Evolutionary conservation across 768 basidiomycete genomes (phyloP).

Genomic region (Coprinellus aureogranulatus): DNA sequence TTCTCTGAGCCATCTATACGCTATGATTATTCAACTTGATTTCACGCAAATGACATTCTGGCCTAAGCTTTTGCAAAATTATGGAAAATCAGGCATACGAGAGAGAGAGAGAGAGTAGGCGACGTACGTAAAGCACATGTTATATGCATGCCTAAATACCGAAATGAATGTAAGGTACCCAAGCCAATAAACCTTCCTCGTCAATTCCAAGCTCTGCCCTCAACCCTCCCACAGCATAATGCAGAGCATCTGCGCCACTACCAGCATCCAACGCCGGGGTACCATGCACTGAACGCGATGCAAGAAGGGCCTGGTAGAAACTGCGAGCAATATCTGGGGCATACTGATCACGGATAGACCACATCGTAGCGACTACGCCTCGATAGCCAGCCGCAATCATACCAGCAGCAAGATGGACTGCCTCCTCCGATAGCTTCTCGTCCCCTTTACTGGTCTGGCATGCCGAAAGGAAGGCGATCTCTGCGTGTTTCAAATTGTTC

Average conservation of each 20-base stretch:
- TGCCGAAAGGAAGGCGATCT: slow-evolving; percentile 16
- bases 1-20: too few relatives aligned
- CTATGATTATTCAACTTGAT: too few relatives aligned
- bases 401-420: slow-evolving; percentile 18
- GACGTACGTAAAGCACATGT: too few relatives aligned
- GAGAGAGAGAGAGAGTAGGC: too few relatives aligned
- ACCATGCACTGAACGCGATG: too few relatives aligned
- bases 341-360: slow-evolving; percentile 14
- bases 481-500: slow-evolving; percentile 2
- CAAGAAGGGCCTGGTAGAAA: slow-evolving; percentile 5
- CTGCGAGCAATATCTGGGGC: slow-evolving; percentile 11
- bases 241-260: background rate
- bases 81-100: too few relatives aligned
- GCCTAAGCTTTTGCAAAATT: too few relatives aligned
- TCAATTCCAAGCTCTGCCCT: background rate
- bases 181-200: background rate
- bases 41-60: too few relatives aligned
- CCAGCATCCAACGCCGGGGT: background rate
- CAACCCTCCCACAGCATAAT: background rate
- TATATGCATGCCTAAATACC: too few relatives aligned
- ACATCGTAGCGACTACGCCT: slow-evolving; percentile 18
- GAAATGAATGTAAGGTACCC: background rate
- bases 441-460: slow-evolving; percentile 17
- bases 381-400: slow-evolving; percentile 17
- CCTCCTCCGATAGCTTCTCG: slow-evolving; percentile 13